A percentile compares a stretch with the other conserved stretches of the same genome.
Evolutionary conservation across 306 rosid genomes (phyloP).

Genomic region (Rosa lucieae): DNA sequence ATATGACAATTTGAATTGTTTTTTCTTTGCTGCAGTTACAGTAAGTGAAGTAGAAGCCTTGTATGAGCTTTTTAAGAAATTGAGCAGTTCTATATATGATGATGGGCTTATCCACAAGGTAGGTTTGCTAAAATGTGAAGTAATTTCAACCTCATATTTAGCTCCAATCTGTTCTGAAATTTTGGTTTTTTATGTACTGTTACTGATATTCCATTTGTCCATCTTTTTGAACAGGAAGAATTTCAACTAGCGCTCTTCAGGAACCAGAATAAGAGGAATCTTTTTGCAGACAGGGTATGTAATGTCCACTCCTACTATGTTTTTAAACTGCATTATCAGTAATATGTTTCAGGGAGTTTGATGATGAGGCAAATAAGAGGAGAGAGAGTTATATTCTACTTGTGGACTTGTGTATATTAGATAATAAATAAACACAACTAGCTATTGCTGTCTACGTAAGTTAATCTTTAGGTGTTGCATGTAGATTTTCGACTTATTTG

Average conservation of each 20-base stretch:
- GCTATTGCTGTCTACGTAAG: background rate
- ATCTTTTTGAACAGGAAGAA: slow-evolving; percentile 64
- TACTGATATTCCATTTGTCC: background rate
- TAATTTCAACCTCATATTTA: background rate
- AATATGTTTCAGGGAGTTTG: background rate
- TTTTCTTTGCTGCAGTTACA: slow-evolving; percentile 48
- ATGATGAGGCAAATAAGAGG: background rate
- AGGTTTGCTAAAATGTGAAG: slow-evolving; percentile 13
- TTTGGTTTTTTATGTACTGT: background rate
- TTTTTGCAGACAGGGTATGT: slow-evolving; percentile 84
- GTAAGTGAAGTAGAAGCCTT: slow-evolving; percentile 84
- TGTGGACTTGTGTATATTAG: background rate
- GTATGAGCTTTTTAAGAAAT: slow-evolving; percentile 67
- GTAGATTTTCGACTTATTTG: slow-evolving; percentile 81
- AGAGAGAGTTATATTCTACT: background rate
- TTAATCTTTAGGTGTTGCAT: slow-evolving; percentile 24
- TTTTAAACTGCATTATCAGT: background rate
- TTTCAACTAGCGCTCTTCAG: slow-evolving; percentile 85
- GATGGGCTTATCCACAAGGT: slow-evolving; percentile 91
- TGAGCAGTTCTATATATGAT: slow-evolving; percentile 75
- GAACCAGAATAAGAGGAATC: slow-evolving; percentile 57
- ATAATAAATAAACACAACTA: background rate
- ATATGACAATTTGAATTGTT: background rate
- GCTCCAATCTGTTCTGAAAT: background rate
- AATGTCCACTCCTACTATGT: slow-evolving; percentile 7